Base-by-base conservation (phyloP, 305 asterid species). In the Caryopteris hybrid region DNA sequence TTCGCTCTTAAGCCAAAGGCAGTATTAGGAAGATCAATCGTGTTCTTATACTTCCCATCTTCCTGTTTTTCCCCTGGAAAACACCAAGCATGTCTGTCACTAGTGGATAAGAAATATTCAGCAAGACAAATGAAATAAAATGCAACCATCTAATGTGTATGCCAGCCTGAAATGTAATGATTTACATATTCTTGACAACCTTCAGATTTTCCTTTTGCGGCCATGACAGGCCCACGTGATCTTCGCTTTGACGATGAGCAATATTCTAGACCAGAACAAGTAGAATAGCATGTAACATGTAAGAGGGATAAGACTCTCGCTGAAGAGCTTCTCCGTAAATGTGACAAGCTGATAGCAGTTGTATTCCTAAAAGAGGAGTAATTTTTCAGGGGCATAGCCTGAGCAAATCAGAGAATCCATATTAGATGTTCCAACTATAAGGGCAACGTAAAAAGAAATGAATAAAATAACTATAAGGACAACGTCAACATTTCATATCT, bases 31-130 rank as follows among this genome's bases (percentile, higher is more conserved):
- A 94, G 96, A 73, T 94, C 98, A 64, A 94, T 77, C 0, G 98
- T 94, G 76, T 85, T 89, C 81, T 94, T 94, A 83, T 94, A 94
- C 77, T 83, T 94, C 6, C 99, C 99, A 64, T 87, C 97, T 64
- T 81, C 98, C 82, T 82, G 91, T 76, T 87, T 86, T 68, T 75
- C 77, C 69, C 90, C 96, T 89, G 74, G 53, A 76, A 75, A 74
- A 59, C 64, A 67, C 65, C 46, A 66, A 69, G 52, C 72, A 76
- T 42, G 67, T 43, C 27, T 36, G 27, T 68, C 52, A 73, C 66
- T 47, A 64, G 33, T 16, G 41, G 48, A 78, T 18, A 29, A 27
- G n/a, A 59, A 39, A 10, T 25, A 62, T 48, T 64, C 42, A 34
- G 50, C 53, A 43, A 36, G 53, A 68, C 9, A 66, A 33, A 51